Conservation (phyloP, 2,329 filamentous ascomycete species). For the Daldinia eschscholtzii region DNA sequence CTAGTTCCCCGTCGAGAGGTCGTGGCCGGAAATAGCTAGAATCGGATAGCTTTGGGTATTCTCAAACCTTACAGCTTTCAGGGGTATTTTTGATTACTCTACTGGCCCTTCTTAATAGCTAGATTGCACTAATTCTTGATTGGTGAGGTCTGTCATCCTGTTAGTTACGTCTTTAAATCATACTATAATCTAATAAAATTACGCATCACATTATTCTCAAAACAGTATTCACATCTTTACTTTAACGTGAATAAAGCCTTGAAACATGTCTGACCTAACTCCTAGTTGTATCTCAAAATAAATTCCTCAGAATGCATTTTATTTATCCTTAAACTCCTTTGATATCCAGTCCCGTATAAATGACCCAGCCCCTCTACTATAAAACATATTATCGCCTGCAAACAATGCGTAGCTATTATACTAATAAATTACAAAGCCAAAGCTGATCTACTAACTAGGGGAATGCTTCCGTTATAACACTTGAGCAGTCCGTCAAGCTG, state of each 20-base stretch:
- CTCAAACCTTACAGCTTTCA: neutral
- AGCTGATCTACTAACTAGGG: neutral
- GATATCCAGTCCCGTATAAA: neutral
- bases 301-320: neutral
- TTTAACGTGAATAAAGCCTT: too few species aligned
- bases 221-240: too few species aligned
- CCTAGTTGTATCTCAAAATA: neutral
- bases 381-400: neutral
- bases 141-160: too few species aligned
- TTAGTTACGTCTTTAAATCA: too few species aligned
- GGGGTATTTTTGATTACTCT: neutral
- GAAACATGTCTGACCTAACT: too few species aligned
- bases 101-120: neutral
- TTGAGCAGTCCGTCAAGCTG: slow-evolving; percentile 47
- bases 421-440: neutral
- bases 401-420: neutral
- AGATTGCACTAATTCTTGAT: neutral
- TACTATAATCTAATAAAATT: too few species aligned
- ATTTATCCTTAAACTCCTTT: neutral
- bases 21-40: neutral
- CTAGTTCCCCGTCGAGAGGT: neutral
- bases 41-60: neutral
- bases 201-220: too few species aligned
- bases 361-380: neutral
- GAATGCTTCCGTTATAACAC: slow-evolving; percentile 46